phyloP scores from a whole-genome alignment of 345 rosid genomes.

The Ailanthus altissimus region DNA sequence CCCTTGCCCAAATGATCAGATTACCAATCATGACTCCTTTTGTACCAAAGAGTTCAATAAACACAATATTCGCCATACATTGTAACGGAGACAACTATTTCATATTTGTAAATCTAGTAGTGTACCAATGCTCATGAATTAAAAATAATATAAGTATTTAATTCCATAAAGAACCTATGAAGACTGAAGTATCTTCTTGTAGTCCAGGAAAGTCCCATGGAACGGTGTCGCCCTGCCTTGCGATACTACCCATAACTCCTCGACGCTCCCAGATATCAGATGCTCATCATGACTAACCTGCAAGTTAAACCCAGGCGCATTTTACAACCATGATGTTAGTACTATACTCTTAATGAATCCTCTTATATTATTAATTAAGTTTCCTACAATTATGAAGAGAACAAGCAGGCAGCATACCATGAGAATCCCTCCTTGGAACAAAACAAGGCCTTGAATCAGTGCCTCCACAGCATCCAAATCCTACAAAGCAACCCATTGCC shows the following conservation, averaged over 20 bases:
- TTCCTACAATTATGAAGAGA: neutral
- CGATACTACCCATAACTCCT: conserved; percentile 91
- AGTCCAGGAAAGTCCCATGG: conserved; percentile 83
- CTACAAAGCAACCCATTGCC: conserved; percentile 37
- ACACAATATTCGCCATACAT: too few species aligned
- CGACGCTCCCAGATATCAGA: conserved; percentile 94
- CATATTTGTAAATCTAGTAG: too few species aligned
- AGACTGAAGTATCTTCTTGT: conserved; percentile 84
- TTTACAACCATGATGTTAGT: neutral
- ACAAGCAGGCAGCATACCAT: conserved; percentile 61
- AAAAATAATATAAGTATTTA: too few species aligned
- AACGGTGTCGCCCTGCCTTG: conserved; percentile 77
- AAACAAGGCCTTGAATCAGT: conserved; percentile 91
- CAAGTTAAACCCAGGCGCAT: neutral
- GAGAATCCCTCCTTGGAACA: conserved; percentile 97
- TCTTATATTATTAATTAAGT: neutral
- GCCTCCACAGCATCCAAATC: conserved; percentile 99
- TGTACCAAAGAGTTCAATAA: too few species aligned
- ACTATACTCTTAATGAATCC: neutral
- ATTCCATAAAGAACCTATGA: conserved; percentile 23
- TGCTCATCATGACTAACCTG: conserved; percentile 99
- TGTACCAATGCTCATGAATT: too few species aligned
- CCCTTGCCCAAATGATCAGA: too few species aligned
- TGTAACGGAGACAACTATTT: too few species aligned
- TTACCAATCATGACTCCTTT: too few species aligned